Evolutionary conservation across 352 stramenopile genomes (phyloP).

Genomic region (Hyaloperonospora brassicae): DNA sequence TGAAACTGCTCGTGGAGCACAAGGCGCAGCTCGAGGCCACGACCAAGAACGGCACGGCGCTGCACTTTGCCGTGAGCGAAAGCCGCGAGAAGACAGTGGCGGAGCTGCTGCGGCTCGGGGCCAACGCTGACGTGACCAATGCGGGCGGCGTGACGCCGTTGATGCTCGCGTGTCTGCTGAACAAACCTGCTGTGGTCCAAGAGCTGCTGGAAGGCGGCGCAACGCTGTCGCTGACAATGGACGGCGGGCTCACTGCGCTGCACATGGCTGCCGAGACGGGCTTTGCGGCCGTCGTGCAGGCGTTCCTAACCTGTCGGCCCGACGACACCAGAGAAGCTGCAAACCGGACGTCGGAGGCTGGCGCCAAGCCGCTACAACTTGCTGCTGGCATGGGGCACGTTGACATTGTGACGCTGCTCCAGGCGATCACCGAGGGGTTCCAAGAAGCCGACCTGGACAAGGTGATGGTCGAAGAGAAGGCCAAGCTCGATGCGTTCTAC

Average conservation of each 20-base stretch:
- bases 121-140: conserved; percentile 62
- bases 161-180: conserved; percentile 69
- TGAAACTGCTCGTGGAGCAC: conserved; percentile 48
- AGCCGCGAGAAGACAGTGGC: conserved; percentile 69
- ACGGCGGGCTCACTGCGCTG: conserved; percentile 56
- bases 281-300: conserved; percentile 48
- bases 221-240: conserved; percentile 44
- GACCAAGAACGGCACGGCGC: conserved; percentile 60
- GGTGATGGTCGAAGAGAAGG: conserved; percentile 57
- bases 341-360: conserved; percentile 52
- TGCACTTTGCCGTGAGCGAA: conserved; percentile 81
- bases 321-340: conserved; percentile 44
- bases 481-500: conserved; percentile 28
- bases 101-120: conserved; percentile 46
- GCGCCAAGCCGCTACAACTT: conserved; percentile 60
- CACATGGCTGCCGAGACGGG: conserved; percentile 74
- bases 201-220: conserved; percentile 44
- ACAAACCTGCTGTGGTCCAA: conserved; percentile 57
- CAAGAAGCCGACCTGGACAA: conserved; percentile 41
- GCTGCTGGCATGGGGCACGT: conserved; percentile 63
- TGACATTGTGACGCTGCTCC: conserved; percentile 24
- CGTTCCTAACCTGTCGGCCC: conserved; percentile 39
- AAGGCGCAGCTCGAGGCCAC: conserved; percentile 46
- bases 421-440: conserved; percentile 43
- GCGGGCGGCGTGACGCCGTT: conserved; percentile 62